Conservation (phyloP, 352 stramenopile species). For the Pilasporangium apinafurcum region DNA sequence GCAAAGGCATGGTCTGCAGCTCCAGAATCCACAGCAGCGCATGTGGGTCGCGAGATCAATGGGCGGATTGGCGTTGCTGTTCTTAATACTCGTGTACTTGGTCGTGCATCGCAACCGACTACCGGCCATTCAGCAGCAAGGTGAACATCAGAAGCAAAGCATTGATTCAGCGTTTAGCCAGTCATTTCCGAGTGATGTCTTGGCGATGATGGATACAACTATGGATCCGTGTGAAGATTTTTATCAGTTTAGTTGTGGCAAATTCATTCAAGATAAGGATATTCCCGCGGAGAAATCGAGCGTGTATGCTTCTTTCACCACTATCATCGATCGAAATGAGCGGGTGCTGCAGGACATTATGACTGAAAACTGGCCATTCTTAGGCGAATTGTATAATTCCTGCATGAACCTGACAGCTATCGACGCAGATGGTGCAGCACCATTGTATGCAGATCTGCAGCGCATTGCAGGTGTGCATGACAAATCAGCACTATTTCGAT, state of each 20-base stretch:
- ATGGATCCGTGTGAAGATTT: slow-evolving; percentile 26
- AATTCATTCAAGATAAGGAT: slow-evolving; percentile 17
- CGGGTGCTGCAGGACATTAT: slow-evolving; percentile 18
- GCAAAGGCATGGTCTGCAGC: too few species aligned
- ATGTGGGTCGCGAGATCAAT: slow-evolving; percentile 20
- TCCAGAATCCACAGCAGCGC: too few species aligned
- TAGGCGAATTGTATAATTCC: slow-evolving; percentile 51
- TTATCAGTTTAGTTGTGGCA: slow-evolving; percentile 23
- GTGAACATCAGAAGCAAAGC: slow-evolving; percentile 15
- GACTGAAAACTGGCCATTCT: slow-evolving; percentile 36
- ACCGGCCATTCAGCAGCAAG: slow-evolving; percentile 24
- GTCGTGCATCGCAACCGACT: slow-evolving; percentile 25
- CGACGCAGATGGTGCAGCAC: slow-evolving; percentile 28
- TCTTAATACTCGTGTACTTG: slow-evolving; percentile 35
- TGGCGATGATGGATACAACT: slow-evolving; percentile 14
- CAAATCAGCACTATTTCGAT: slow-evolving; percentile 35
- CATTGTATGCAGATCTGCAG: slow-evolving; percentile 24
- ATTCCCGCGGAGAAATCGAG: slow-evolving; percentile 17
- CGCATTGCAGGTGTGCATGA: slow-evolving; percentile 22
- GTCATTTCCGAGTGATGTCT: slow-evolving; percentile 11
- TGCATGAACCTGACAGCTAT: slow-evolving; percentile 59
- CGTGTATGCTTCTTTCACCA: slow-evolving; percentile 15
- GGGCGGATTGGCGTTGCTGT: slow-evolving; percentile 19
- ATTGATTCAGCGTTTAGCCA: slow-evolving; percentile 5
- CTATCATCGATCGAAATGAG: slow-evolving; percentile 19